These are phyloP conservation scores for Jacaranda copaia DNA, from an alignment of 257 asterid species.

Conservation along the genomic window DNA sequence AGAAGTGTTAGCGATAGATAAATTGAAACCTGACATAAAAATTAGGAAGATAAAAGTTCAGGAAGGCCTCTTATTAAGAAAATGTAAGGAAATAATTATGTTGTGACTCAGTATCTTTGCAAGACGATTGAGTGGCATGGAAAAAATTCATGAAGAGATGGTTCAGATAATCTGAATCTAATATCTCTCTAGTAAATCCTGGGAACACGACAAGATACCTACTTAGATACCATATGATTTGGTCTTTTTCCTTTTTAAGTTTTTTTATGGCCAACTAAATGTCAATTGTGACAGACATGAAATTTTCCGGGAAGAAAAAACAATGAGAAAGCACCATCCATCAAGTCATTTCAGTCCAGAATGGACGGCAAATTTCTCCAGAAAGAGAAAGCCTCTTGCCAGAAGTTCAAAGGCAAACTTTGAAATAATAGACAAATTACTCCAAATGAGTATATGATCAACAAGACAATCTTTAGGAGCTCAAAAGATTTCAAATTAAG, in stretches of 20 bases:
- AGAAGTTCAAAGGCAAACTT: no score
- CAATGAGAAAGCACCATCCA: no score
- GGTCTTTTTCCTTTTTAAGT: background rate
- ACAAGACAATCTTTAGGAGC: background rate
- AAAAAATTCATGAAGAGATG: background rate
- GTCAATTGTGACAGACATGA: background rate
- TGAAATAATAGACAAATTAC: no score
- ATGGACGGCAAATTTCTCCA: no score
- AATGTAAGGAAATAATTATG: background rate
- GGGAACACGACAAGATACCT: background rate
- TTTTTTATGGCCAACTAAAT: background rate
- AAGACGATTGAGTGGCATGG: background rate
- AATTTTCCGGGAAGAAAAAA: background rate
- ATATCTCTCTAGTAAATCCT: background rate
- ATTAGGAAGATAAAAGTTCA: background rate
- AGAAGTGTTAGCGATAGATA: slow-evolving; percentile 22
- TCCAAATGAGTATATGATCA: background rate
- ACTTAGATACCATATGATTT: background rate
- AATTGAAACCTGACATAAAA: background rate
- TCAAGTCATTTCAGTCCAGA: no score
- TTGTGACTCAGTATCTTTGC: background rate
- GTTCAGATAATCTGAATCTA: background rate
- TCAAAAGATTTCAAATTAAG: background rate
- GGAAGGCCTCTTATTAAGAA: background rate
- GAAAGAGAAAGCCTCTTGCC: no score